phyloP scores from a whole-genome alignment of 148 eudicot species.

The Rhododendron henanense region DNA sequence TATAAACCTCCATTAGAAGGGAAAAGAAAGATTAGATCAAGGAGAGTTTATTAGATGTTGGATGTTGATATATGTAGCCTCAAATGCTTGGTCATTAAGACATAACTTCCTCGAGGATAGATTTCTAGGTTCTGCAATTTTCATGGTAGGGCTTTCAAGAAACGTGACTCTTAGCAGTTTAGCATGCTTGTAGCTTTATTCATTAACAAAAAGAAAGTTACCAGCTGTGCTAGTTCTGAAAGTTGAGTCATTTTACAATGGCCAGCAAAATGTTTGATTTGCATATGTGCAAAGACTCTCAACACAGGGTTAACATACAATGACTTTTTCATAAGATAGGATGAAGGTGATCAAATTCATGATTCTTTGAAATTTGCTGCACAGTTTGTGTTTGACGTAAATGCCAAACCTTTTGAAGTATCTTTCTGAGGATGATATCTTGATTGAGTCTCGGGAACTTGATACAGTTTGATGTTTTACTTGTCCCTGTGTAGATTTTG shows the following conservation, averaged over 20 bases:
- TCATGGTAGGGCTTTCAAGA: not conserved
- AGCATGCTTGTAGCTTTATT: not conserved
- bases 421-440: not conserved
- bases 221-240: not conserved
- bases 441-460: not conserved
- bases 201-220: not conserved
- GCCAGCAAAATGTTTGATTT: not conserved
- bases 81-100: not conserved
- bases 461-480: not conserved
- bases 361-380: not conserved
- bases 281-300: not conserved
- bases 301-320: not conserved
- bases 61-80: not conserved
- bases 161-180: not conserved
- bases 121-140: not conserved
- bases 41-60: not conserved
- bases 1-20: no score
- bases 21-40: not conserved
- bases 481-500: not conserved
- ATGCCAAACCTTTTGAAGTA: conserved; percentile 2
- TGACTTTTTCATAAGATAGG: not conserved
- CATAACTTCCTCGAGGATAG: not conserved
- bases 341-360: not conserved
- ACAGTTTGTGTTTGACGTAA: not conserved
- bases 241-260: not conserved